These are phyloP conservation scores for Ogataea dorogensis DNA, from an alignment of 805 yeast genomes.

Conservation along the genomic window DNA sequence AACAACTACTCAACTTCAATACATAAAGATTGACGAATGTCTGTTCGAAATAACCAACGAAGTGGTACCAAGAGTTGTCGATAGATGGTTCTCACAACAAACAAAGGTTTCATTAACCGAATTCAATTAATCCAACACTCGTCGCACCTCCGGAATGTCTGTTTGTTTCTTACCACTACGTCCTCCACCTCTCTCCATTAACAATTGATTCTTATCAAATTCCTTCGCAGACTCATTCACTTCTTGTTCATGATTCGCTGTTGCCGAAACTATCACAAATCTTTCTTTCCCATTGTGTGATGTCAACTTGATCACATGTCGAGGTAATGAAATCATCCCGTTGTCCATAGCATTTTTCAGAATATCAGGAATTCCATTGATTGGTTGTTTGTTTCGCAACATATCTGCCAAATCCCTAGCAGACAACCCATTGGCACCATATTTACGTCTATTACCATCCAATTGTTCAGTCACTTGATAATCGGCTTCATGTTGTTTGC, in stretches of 20 bases:
- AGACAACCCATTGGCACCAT: neutral
- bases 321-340: neutral
- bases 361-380: no score
- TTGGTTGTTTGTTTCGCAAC: no score
- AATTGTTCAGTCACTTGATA: neutral
- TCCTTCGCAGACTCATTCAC: slow-evolving; percentile 7
- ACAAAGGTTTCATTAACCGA: slow-evolving; percentile 20
- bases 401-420: no score
- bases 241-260: slow-evolving; percentile 18
- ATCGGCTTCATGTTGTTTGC: neutral
- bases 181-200: slow-evolving; percentile 1
- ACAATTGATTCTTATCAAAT: slow-evolving; percentile 1
- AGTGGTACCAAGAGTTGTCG: slow-evolving; percentile 35
- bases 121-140: slow-evolving; percentile 10
- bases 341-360: neutral
- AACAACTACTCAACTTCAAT: slow-evolving; percentile 22
- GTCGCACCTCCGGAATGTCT: slow-evolving; percentile 11
- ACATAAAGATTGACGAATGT: slow-evolving; percentile 49
- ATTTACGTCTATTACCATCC: neutral
- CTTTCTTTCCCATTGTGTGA: slow-evolving; percentile 14
- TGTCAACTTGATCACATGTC: neutral
- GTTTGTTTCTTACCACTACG: neutral
- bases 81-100: slow-evolving; percentile 43
- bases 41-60: slow-evolving; percentile 40
- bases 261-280: slow-evolving; percentile 25